Evolutionary conservation across 2,329 filamentous ascomycete genomes (phyloP).

Genomic region (Metarhizium anisopliae): DNA sequence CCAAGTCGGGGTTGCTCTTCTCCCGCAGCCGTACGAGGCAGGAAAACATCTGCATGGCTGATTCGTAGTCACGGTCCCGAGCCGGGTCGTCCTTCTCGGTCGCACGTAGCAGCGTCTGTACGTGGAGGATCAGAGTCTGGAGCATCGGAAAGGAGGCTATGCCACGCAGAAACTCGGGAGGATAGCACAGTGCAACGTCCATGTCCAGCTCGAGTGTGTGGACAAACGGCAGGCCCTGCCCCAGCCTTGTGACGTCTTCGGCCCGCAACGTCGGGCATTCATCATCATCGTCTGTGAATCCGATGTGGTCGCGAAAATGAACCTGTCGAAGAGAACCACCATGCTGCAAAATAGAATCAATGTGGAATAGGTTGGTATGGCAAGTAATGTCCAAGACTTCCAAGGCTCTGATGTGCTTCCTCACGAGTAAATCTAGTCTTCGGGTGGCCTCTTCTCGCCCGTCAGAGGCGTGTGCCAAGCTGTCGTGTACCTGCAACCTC

Average conservation of each 20-base stretch:
- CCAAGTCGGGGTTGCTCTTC: constrained; percentile 6
- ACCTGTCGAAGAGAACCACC: constrained; percentile 27
- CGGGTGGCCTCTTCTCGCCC: constrained; percentile 29
- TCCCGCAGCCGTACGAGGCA: constrained; percentile 22
- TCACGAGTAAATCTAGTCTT: constrained; percentile 29
- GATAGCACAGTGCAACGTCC: constrained; percentile 28
- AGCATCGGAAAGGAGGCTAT: constrained; percentile 30
- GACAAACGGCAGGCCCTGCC: constrained; percentile 21
- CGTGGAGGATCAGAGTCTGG: constrained; percentile 32
- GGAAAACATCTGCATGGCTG: constrained; percentile 23
- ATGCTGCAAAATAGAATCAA: constrained; percentile 31
- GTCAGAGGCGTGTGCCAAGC: constrained; percentile 30
- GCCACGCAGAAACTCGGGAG: constrained; percentile 26
- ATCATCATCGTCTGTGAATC: constrained; percentile 33
- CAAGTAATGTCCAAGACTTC: constrained; percentile 31
- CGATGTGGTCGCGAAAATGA: constrained; percentile 34
- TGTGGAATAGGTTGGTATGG: constrained; percentile 28
- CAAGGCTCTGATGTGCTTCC: constrained; percentile 26
- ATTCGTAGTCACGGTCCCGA: constrained; percentile 28
- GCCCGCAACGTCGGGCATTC: constrained; percentile 32
- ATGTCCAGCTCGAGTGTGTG: constrained; percentile 38
- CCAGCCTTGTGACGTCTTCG: constrained; percentile 24
- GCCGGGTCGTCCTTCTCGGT: constrained; percentile 17
- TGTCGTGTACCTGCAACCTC: constrained; percentile 34
- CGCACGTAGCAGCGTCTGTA: constrained; percentile 31